phyloP scores from a whole-genome alignment of 169 alveolate genomes.

The Cyclospora cayetanensis region DNA sequence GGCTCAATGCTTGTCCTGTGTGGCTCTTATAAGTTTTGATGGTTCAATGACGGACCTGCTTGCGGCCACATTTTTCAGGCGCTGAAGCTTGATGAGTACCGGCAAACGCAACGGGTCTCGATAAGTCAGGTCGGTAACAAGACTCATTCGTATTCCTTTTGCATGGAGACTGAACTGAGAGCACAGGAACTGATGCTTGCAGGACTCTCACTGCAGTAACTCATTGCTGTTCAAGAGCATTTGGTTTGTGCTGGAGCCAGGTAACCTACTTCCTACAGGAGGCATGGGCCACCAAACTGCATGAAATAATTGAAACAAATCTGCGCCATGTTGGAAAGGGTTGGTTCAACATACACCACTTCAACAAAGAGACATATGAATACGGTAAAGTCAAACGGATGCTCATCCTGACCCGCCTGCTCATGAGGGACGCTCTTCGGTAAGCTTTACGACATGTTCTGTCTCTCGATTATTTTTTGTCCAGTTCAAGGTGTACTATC shows the following conservation, averaged over 20 bases:
- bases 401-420: conserved; percentile 88
- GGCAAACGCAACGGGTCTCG: conserved; percentile 85
- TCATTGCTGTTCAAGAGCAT: background rate
- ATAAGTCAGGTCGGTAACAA: conserved; percentile 73
- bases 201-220: background rate
- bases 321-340: conserved; percentile 92
- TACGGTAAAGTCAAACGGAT: conserved; percentile 91
- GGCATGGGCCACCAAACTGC: conserved; percentile 83
- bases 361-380: conserved; percentile 92
- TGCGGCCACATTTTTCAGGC: too few relatives aligned
- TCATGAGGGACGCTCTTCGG: conserved; percentile 87
- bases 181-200: background rate
- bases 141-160: background rate
- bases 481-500: too few relatives aligned
- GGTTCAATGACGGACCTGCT: too few relatives aligned
- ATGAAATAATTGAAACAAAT: conserved; percentile 83
- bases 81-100: conserved; percentile 91
- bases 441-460: background rate
- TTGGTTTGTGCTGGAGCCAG: conserved; percentile 53
- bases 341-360: conserved; percentile 92
- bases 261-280: conserved; percentile 85
- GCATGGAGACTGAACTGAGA: background rate
- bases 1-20: too few relatives aligned
- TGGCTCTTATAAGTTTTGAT: too few relatives aligned
- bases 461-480: background rate